Evolutionary conservation across 108 stramenopile species (phyloP).

Genomic region (Skeletonema potamos): DNA sequence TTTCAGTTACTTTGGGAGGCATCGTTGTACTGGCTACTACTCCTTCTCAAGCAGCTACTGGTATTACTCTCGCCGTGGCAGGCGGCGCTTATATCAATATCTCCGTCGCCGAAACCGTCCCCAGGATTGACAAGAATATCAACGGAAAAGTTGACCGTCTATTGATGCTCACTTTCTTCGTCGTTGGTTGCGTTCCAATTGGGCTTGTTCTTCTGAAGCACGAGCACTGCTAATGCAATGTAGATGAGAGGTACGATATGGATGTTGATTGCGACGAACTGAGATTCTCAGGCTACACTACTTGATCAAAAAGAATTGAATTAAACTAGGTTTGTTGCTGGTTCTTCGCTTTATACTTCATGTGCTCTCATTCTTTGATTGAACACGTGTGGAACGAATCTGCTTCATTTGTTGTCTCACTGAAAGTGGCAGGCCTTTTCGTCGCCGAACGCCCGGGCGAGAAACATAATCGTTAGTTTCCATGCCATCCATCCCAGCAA

Average conservation of each 20-base stretch:
- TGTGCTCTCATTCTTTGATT: not conserved
- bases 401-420: slow-evolving; percentile 17
- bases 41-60: not conserved
- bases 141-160: not conserved
- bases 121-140: not conserved
- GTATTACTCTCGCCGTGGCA: slow-evolving; percentile 20
- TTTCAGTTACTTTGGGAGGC: slow-evolving; percentile 16
- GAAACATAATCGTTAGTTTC: slow-evolving; percentile 23
- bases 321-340: not conserved
- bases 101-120: slow-evolving; percentile 6
- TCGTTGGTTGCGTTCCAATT: slow-evolving; percentile 19
- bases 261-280: too few species aligned
- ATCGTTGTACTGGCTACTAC: not conserved
- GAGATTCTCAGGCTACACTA: too few species aligned
- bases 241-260: too few species aligned
- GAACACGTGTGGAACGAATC: not conserved
- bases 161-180: slow-evolving; percentile 12
- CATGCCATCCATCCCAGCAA: slow-evolving; percentile 16
- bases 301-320: too few species aligned
- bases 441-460: slow-evolving; percentile 34
- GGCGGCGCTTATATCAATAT: slow-evolving; percentile 28
- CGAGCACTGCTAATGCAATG: slow-evolving; percentile 39
- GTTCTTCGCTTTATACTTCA: not conserved
- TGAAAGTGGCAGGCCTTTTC: slow-evolving; percentile 36
- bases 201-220: slow-evolving; percentile 42